These are phyloP conservation scores for Colletotrichum sidae DNA, from an alignment of 2,329 filamentous ascomycete genomes.

Conservation along the genomic window DNA sequence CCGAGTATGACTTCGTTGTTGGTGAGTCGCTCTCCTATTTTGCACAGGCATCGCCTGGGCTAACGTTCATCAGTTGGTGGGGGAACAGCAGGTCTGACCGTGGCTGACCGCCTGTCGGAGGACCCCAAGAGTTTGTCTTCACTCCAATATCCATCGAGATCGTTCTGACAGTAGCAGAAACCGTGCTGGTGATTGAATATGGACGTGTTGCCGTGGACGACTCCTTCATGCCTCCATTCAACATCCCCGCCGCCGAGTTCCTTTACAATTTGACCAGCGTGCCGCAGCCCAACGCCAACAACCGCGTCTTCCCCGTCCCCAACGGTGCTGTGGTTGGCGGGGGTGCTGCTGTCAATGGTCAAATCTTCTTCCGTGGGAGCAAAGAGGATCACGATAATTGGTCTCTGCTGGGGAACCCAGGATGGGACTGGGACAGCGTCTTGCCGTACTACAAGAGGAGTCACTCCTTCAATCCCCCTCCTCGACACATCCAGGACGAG, in stretches of 20 bases:
- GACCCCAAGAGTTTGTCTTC: slow-evolving; percentile 41
- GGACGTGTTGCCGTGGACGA: slow-evolving; percentile 43
- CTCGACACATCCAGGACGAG: slow-evolving; percentile 22
- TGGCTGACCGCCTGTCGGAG: slow-evolving; percentile 51
- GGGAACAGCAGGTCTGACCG: slow-evolving; percentile 51
- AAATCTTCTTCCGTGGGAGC: slow-evolving; percentile 45
- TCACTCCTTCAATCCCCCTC: slow-evolving; percentile 38
- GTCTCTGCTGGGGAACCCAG: slow-evolving; percentile 50
- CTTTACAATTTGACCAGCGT: slow-evolving; percentile 39
- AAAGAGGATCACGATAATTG: slow-evolving; percentile 48
- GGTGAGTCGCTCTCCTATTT: neutral
- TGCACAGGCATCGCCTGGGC: too few relatives aligned
- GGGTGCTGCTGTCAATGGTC: slow-evolving; percentile 46
- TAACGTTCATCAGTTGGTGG: slow-evolving; percentile 41
- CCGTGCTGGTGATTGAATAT: slow-evolving; percentile 44
- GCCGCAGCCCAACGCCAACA: slow-evolving; percentile 41
- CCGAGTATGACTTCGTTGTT: slow-evolving; percentile 2
- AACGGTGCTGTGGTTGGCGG: slow-evolving; percentile 45
- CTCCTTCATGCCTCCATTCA: slow-evolving; percentile 41
- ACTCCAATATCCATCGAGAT: neutral
- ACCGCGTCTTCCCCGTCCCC: slow-evolving; percentile 39
- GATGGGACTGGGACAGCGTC: slow-evolving; percentile 51
- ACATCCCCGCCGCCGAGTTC: slow-evolving; percentile 36
- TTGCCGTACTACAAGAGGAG: slow-evolving; percentile 47
- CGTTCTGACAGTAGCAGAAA: slow-evolving; percentile 24